Evolutionary conservation across 441 rosid genomes (phyloP).

Genomic region (Mallotus japonicus): DNA sequence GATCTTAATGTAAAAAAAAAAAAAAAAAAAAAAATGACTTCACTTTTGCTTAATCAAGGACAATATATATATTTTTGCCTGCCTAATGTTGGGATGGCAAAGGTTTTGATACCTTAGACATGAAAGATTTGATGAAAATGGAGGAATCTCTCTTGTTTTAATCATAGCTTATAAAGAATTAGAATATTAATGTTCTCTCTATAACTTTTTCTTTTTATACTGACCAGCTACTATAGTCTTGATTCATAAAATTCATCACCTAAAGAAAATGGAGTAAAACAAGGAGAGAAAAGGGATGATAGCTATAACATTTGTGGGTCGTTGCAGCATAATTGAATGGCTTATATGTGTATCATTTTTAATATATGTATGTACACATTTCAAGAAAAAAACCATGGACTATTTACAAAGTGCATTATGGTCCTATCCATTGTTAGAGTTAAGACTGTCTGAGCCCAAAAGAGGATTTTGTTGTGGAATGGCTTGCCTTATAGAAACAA

Average conservation of each 20-base stretch:
- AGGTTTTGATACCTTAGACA: background rate
- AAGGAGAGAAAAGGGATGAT: background rate
- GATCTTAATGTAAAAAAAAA: background rate
- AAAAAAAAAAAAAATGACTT: conserved; percentile 9
- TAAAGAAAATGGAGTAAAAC: background rate
- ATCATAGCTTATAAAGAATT: no score
- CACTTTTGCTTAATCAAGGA: background rate
- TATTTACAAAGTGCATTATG: no score
- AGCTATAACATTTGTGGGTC: background rate
- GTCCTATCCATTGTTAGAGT: no score
- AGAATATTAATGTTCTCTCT: background rate
- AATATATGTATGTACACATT: no score
- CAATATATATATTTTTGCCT: no score
- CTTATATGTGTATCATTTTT: no score
- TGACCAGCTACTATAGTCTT: background rate
- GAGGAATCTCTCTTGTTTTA: background rate
- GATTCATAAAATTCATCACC: background rate
- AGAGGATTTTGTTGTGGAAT: no score
- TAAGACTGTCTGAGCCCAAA: no score
- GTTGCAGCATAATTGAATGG: no score
- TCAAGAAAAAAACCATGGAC: no score
- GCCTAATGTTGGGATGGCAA: no score
- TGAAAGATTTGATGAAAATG: background rate
- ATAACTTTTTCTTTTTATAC: background rate
- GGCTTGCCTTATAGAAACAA: no score